phyloP scores from a whole-genome alignment of 2,329 filamentous ascomycete genomes.

The Sarocladiaceae sp. region DNA sequence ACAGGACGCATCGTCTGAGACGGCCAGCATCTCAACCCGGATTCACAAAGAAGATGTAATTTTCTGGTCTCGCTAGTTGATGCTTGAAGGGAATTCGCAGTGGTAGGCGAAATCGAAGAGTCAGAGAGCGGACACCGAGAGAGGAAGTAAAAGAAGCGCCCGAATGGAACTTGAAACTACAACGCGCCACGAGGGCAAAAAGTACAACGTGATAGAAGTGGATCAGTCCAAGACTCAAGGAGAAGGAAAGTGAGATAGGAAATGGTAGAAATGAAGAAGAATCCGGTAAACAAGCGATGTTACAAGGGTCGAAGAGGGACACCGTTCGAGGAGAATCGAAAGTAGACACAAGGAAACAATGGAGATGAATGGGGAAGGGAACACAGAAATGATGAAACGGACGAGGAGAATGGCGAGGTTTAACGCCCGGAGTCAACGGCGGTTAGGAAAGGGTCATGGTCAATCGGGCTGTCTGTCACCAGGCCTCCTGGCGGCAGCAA shows the following conservation, averaged over 20 bases:
- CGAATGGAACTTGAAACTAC: slow-evolving; percentile 1
- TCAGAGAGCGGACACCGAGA: not conserved
- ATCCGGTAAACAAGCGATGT: not conserved
- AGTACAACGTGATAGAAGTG: not conserved
- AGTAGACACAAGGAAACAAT: not conserved
- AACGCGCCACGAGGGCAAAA: not conserved
- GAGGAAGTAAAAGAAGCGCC: not conserved
- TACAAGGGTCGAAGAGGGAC: no score
- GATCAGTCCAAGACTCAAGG: not conserved
- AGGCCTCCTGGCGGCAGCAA: no score
- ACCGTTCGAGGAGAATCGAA: no score
- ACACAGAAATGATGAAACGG: not conserved
- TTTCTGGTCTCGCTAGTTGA: no score
- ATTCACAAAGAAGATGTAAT: not conserved
- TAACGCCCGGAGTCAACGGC: not conserved
- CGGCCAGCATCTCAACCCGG: slow-evolving; percentile 32
- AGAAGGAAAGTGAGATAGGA: not conserved
- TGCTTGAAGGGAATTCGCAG: not conserved
- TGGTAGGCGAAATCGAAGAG: not conserved
- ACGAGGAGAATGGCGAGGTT: not conserved
- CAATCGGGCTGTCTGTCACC: not conserved
- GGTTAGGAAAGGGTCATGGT: not conserved
- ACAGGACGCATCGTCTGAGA: slow-evolving; percentile 18
- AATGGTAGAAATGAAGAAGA: no score
- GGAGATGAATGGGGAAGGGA: not conserved